A percentile compares a stretch with the other conserved stretches of the same genome.
phyloP scores from a whole-genome alignment of 2,329 filamentous ascomycete genomes.

The Aureobasidium sp. region DNA sequence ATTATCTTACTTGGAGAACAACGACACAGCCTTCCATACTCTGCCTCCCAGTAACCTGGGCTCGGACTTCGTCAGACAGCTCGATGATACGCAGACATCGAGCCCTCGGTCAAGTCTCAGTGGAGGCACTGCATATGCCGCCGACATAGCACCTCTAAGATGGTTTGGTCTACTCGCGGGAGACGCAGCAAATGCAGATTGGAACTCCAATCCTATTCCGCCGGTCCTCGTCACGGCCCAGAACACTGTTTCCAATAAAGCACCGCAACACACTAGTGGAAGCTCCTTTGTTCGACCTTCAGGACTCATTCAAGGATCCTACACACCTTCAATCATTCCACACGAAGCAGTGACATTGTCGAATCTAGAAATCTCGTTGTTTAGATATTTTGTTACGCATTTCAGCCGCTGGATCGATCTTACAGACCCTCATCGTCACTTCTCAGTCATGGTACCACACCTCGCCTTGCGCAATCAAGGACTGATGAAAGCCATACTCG shows the following conservation, averaged over 20 bases:
- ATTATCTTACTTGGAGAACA: background rate
- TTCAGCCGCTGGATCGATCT: conserved; percentile 31
- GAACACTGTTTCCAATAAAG: background rate
- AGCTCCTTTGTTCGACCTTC: conserved; percentile 14
- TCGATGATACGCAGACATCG: background rate
- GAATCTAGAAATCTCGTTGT: conserved; percentile 26
- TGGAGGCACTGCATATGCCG: conserved; percentile 27
- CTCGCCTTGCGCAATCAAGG: conserved; percentile 43
- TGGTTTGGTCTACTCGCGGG: conserved; percentile 42
- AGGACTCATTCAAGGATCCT: background rate
- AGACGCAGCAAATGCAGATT: conserved; percentile 26
- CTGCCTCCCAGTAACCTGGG: background rate
- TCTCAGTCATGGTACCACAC: conserved; percentile 24
- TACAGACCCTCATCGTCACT: conserved; percentile 30
- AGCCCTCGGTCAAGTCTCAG: conserved; percentile 15
- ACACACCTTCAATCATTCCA: conserved; percentile 3
- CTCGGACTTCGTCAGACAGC: background rate
- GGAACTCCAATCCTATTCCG: conserved; percentile 13
- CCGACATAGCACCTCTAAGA: conserved; percentile 36
- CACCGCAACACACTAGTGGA: background rate
- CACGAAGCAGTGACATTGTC: conserved; percentile 16
- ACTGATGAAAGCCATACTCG: conserved; percentile 47
- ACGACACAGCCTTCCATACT: background rate
- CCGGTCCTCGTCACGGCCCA: background rate
- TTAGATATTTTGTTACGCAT: conserved; percentile 27